These are phyloP conservation scores for Neocallimastix lanati DNA, from an alignment of 192 early-diverging fungal genomes.

Conservation along the genomic window DNA sequence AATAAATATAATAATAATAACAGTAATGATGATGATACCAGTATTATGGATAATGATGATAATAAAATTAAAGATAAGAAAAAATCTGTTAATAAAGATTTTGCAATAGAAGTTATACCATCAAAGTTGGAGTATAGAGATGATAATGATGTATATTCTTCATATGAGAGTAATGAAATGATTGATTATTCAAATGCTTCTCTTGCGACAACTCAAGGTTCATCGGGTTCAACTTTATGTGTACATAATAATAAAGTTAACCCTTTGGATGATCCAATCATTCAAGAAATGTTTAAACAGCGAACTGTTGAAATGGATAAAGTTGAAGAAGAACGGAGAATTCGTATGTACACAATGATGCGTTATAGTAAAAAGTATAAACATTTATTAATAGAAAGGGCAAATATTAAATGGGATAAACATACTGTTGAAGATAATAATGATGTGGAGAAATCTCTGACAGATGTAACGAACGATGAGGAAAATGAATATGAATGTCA, in stretches of 20 bases:
- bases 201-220: background rate
- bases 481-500: background rate
- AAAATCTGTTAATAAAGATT: background rate
- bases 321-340: background rate
- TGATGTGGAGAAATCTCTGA: background rate
- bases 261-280: background rate
- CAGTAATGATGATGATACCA: too few relatives aligned
- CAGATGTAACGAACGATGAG: background rate
- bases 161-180: background rate
- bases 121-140: too few relatives aligned
- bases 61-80: background rate
- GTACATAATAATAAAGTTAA: background rate
- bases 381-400: background rate
- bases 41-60: too few relatives aligned
- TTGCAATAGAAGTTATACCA: background rate
- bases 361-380: background rate
- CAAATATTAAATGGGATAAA: background rate
- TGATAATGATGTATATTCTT: background rate
- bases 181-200: background rate
- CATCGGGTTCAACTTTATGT: background rate
- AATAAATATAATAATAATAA: too few relatives aligned
- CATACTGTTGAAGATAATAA: background rate
- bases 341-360: background rate
- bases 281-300: background rate
- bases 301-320: background rate